Evolutionary conservation across 805 yeast genomes (phyloP), one percentile per base, ranked within the genome.

Genomic region (Barnettozyma vustinii): DNA sequence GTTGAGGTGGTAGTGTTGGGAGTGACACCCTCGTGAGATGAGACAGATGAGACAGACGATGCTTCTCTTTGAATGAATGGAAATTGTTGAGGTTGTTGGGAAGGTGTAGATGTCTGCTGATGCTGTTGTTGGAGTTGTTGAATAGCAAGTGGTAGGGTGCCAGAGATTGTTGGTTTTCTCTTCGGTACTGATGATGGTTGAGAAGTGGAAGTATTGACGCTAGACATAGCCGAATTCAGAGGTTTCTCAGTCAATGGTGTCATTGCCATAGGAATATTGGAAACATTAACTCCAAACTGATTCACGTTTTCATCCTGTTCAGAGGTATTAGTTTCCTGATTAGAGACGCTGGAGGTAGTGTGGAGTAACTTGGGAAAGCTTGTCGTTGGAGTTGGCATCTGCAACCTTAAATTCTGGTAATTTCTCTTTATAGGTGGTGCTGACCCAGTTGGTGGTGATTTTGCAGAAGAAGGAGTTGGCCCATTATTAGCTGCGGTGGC

Each of bases 191-290:
- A 46, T 20, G 48, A 16, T 35, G 40, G 42, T 26, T 44, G 49
- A 5, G 35, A 42, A 8, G 49, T 15, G 2, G 44, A 25, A 2
- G 20, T 30, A 12, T 20, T 30, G 3, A 32, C 15, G 13, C 40
- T 10, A 10, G 44, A 4, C 20, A 48, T 23, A 27, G 51, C 25
- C 42, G 55, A 19, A 44, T 37, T 42, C 20, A 39, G 48, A 8
- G 68, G 62, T 48, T 71, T 81, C 56, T 87, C 95, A 2, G 87
- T 76, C 5, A 86, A 80, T 2, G 94, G 95, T 0, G 95, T 87
- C 94, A 87, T 86, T 0, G 87, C 79, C 56, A 81, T 69, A 1
- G 87, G 81, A 4, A 76, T 62, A 48, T 68, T 66, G 8, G 74
- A 69, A 3, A 77, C 72, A 60, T 80, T 74, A 57, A 81, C 72